These are phyloP conservation scores for Conoideocrella luteorostrata DNA, from an alignment of 2,329 filamentous ascomycete genomes.

Conservation along the genomic window DNA sequence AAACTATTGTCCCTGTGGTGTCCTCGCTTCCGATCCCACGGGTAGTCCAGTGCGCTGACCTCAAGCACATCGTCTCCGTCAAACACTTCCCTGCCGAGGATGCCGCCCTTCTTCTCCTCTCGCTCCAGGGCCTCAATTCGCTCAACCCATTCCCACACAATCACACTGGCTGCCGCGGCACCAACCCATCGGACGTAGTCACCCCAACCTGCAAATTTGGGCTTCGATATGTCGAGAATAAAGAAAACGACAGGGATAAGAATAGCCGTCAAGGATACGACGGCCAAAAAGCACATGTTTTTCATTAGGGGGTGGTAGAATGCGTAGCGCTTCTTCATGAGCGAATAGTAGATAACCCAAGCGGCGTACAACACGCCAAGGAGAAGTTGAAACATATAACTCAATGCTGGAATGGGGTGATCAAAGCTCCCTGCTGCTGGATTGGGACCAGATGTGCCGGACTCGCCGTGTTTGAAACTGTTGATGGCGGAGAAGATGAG, in stretches of 20 bases:
- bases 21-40: slow-evolving; percentile 37
- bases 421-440: slow-evolving; percentile 69
- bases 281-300: slow-evolving; percentile 76
- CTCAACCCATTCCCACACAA: slow-evolving; percentile 98
- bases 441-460: slow-evolving; percentile 38
- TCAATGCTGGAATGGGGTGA: slow-evolving; percentile 84
- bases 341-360: slow-evolving; percentile 87
- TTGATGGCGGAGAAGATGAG: slow-evolving; percentile 87
- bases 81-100: slow-evolving; percentile 83
- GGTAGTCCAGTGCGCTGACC: slow-evolving; percentile 43
- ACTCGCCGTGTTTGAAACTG: slow-evolving; percentile 59
- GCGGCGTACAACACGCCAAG: slow-evolving; percentile 83
- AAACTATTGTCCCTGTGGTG: slow-evolving; percentile 23
- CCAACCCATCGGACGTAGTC: slow-evolving; percentile 97
- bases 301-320: slow-evolving; percentile 89
- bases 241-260: slow-evolving; percentile 90
- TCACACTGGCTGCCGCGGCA: slow-evolving; percentile 87
- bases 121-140: slow-evolving; percentile 86
- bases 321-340: slow-evolving; percentile 87
- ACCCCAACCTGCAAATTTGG: slow-evolving; percentile 83
- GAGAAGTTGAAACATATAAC: slow-evolving; percentile 83
- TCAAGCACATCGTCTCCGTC: slow-evolving; percentile 92
- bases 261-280: slow-evolving; percentile 73
- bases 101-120: slow-evolving; percentile 90
- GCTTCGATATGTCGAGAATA: slow-evolving; percentile 80